These are phyloP conservation scores for Calophaca sinica DNA, from an alignment of 306 rosid species.

Conservation along the genomic window DNA sequence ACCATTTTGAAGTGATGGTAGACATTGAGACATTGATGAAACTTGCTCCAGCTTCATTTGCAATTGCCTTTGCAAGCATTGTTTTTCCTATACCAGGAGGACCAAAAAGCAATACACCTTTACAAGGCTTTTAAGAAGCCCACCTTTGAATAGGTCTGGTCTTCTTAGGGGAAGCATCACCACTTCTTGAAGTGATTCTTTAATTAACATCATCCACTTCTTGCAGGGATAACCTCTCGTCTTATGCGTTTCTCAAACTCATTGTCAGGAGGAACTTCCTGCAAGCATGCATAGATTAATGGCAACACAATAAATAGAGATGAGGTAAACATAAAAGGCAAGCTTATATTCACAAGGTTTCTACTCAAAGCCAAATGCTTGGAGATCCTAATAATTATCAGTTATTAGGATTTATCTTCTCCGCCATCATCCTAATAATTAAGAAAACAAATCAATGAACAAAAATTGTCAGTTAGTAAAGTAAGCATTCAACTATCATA, in stretches of 20 bases:
- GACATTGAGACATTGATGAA: slow-evolving; percentile 86
- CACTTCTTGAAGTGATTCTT: slow-evolving; percentile 80
- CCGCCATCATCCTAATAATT: no score
- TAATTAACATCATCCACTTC: slow-evolving; percentile 72
- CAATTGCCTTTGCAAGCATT: slow-evolving; percentile 89
- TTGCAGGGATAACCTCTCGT: slow-evolving; percentile 78
- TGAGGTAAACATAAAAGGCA: no score
- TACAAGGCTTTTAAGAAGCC: slow-evolving; percentile 82
- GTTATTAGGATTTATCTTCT: no score
- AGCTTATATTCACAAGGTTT: no score
- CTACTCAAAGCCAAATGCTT: no score
- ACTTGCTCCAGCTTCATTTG: slow-evolving; percentile 84
- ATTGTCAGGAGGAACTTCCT: no score
- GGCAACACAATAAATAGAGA: no score
- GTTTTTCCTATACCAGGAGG: slow-evolving; percentile 95
- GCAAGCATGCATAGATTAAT: no score
- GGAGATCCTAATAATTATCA: no score
- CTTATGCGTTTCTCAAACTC: no score
- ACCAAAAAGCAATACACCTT: slow-evolving; percentile 83
- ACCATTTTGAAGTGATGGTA: slow-evolving; percentile 80
- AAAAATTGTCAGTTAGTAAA: slow-evolving; percentile 8
- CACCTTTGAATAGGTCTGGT: slow-evolving; percentile 77
- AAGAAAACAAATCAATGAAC: no score
- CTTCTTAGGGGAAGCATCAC: slow-evolving; percentile 91
- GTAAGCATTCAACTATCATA: background rate